Base-by-base conservation (phyloP, 306 rosid genomes). In the Carpinus viminea region DNA sequence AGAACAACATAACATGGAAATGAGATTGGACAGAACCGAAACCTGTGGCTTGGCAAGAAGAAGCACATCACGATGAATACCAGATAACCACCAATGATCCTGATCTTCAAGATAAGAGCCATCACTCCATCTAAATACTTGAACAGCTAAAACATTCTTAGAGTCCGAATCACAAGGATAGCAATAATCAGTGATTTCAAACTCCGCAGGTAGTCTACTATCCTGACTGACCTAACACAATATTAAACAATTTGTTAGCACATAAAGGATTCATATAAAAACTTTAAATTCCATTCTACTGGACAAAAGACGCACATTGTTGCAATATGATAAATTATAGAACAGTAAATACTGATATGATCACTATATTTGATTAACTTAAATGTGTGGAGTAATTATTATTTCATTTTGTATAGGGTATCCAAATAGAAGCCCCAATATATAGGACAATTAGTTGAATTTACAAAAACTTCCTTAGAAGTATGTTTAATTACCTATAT, bases 91-190 rank as follows among this genome's bases (percentile, higher is more conserved):
- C 98, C 98, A 95, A 31, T 95, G 98, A 73, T 95, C 98, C 87
- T 95, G 98, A 83, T 95, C 98, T 87, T 95, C 98, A 65, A 95
- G 96, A 84, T 95, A 95, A 82, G 92, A 82, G 20, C 98, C 98
- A 73, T 95, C 98, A 68, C 98, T 92, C 98, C 98, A 95, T 91
- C 93, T 87, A 66, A 87, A 80, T 59, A 95, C 98, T 90, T 95
- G 98, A 85, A 95, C 98, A 43, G 98, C 97, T 60, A 95, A 81
- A 78, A 91, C 85, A 76, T 95, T 92, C 91, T 87, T 78, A 64
- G 75, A 77, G 57, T 89, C 83, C 17, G 93, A 87, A 74, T 91
- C 95, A 48, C 80, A 86, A 10, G 97, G 91, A 84, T 91, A 88
- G 82, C 97, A 92, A 80, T 89, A 89, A 70, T 95, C 93, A 43